phyloP scores from a whole-genome alignment of 2,329 filamentous ascomycete genomes.

The Neophaeococcomyces aloes region DNA sequence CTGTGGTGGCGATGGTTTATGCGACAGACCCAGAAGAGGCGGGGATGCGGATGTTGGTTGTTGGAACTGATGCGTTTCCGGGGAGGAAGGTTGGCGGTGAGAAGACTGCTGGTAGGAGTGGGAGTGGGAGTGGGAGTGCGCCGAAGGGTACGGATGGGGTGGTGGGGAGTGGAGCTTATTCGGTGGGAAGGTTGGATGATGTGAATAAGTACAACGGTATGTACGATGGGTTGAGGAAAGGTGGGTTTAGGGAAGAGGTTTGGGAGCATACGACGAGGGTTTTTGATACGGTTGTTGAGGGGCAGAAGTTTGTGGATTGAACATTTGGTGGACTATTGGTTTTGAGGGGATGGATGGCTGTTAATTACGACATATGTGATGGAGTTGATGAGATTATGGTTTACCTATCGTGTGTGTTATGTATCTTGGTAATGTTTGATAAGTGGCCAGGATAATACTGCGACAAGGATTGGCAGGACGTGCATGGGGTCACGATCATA shows the following conservation, averaged over 20 bases:
- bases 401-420: too few relatives aligned
- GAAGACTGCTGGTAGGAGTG: neutral
- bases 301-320: slow-evolving; percentile 13
- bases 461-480: too few relatives aligned
- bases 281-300: slow-evolving; percentile 21
- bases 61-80: slow-evolving; percentile 18
- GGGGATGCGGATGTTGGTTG: slow-evolving; percentile 25
- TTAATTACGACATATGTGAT: too few relatives aligned
- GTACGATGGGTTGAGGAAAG: slow-evolving; percentile 17
- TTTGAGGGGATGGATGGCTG: too few relatives aligned
- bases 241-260: slow-evolving; percentile 17
- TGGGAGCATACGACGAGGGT: slow-evolving; percentile 21
- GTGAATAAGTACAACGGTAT: slow-evolving; percentile 9
- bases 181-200: slow-evolving; percentile 16
- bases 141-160: slow-evolving; percentile 17
- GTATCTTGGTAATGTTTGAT: too few relatives aligned
- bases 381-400: too few relatives aligned
- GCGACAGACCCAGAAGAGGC: slow-evolving; percentile 22
- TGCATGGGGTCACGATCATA: too few relatives aligned
- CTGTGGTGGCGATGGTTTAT: slow-evolving; percentile 20
- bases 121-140: slow-evolving; percentile 6
- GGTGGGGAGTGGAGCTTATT: slow-evolving; percentile 23
- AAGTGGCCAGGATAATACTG: too few relatives aligned
- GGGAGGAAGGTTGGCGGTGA: too few relatives aligned
- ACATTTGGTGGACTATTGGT: too few relatives aligned